These are phyloP conservation scores for Protomyces pachydermus DNA, from an alignment of 1,139 yeast genomes.

Conservation along the genomic window DNA sequence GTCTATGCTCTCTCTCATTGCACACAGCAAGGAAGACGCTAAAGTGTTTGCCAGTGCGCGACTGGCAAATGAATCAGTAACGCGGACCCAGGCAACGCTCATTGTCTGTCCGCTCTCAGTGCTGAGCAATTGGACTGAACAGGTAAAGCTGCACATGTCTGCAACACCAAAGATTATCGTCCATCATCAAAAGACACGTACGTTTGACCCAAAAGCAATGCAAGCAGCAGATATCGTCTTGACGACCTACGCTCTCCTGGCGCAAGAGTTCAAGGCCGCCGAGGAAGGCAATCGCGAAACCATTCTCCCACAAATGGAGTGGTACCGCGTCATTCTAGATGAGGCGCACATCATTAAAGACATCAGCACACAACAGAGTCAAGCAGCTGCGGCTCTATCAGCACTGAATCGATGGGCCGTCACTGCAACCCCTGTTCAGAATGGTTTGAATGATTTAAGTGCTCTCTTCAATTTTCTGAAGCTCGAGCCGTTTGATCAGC, in stretches of 20 bases:
- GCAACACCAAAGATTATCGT: constrained; percentile 50
- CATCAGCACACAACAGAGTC: constrained; percentile 71
- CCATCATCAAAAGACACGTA: constrained; percentile 52
- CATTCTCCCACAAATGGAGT: constrained; percentile 54
- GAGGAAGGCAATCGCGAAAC: constrained; percentile 25
- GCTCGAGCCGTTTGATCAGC: constrained; percentile 51
- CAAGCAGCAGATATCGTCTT: constrained; percentile 62
- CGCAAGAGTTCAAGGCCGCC: constrained; percentile 23
- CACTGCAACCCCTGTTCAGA: constrained; percentile 95
- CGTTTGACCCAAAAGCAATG: constrained; percentile 40
- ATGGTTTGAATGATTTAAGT: constrained; percentile 69
- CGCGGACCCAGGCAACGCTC: constrained; percentile 61
- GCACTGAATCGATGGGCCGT: constrained; percentile 66
- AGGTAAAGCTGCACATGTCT: constrained; percentile 57
- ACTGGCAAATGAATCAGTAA: constrained; percentile 48
- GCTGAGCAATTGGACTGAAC: constrained; percentile 76
- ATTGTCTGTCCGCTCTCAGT: constrained; percentile 87
- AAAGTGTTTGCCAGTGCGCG: constrained; percentile 28
- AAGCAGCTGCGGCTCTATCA: constrained; percentile 61
- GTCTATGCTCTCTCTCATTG: constrained; percentile 77
- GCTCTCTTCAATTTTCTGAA: constrained; percentile 69
- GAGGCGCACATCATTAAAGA: constrained; percentile 91
- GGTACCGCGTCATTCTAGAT: constrained; percentile 59
- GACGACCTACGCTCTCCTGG: constrained; percentile 65
- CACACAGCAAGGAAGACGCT: constrained; percentile 49